Conservation (phyloP, 2,329 filamentous ascomycete species). For the Talaromyces sp. region DNA sequence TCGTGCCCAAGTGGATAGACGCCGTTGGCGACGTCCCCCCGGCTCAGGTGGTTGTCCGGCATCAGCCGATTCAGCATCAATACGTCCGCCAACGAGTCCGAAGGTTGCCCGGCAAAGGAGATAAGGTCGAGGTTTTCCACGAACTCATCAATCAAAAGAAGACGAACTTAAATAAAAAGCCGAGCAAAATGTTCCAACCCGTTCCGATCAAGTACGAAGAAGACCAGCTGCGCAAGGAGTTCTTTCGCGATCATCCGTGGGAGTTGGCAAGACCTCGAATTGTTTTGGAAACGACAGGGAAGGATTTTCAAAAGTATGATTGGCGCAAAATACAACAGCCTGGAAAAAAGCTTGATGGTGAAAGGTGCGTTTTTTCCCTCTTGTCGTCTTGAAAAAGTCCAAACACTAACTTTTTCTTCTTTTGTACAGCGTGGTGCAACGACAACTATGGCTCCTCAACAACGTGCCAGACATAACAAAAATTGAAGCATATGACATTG, state of each 20-base stretch:
- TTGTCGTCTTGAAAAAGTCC: neutral
- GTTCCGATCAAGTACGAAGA: slow-evolving; percentile 74
- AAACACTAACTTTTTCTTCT: slow-evolving; percentile 1
- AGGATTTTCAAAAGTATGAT: slow-evolving; percentile 68
- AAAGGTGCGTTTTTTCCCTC: slow-evolving; percentile 55
- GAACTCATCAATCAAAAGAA: slow-evolving; percentile 30
- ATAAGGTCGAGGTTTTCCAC: slow-evolving; percentile 27
- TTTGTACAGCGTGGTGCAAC: slow-evolving; percentile 74
- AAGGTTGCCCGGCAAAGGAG: slow-evolving; percentile 2
- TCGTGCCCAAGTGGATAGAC: slow-evolving; percentile 50
- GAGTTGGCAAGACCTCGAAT: slow-evolving; percentile 85
- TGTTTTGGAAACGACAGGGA: slow-evolving; percentile 78
- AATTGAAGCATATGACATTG: slow-evolving; percentile 73
- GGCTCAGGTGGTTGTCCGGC: slow-evolving; percentile 54
- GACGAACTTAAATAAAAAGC: slow-evolving; percentile 55
- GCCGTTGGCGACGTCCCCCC: slow-evolving; percentile 55
- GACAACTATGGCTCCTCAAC: slow-evolving; percentile 80
- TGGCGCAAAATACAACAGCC: slow-evolving; percentile 76
- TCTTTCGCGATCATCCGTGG: slow-evolving; percentile 95
- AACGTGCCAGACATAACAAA: slow-evolving; percentile 54
- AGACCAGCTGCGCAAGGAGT: slow-evolving; percentile 71
- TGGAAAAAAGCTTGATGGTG: slow-evolving; percentile 72
- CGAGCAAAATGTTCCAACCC: slow-evolving; percentile 75
- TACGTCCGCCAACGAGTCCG: slow-evolving; percentile 35
- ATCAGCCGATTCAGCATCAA: slow-evolving; percentile 45